Conservation (phyloP, 805 yeast species). For the Wickerhamomyces sydowiorum region DNA sequence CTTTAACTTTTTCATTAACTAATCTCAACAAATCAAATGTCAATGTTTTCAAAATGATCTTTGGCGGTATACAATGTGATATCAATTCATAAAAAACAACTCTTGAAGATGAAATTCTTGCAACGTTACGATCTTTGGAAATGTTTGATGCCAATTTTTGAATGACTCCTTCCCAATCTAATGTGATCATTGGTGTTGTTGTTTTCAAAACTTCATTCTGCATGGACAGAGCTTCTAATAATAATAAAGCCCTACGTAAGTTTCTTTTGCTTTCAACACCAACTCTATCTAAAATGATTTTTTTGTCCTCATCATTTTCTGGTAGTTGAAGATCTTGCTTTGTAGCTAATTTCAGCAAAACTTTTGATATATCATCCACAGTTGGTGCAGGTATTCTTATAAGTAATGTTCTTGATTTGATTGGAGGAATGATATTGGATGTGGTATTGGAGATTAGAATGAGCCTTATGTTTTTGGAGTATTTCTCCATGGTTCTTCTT, state of each 20-base stretch:
- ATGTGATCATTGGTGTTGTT: constrained; percentile 49
- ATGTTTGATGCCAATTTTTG: constrained; percentile 56
- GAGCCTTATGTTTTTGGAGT: constrained; percentile 79
- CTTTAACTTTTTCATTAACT: constrained; percentile 26
- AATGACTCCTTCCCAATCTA: constrained; percentile 92
- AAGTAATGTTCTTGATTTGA: constrained; percentile 84
- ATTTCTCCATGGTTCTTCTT: constrained; percentile 94
- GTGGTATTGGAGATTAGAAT: constrained; percentile 84
- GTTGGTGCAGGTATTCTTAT: constrained; percentile 86
- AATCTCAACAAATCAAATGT: constrained; percentile 38
- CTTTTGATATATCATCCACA: constrained; percentile 45
- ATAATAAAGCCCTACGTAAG: constrained; percentile 68
- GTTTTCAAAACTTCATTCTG: constrained; percentile 48
- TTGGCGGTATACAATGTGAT: constrained; percentile 92
- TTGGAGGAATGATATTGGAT: constrained; percentile 89
- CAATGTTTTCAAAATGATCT: constrained; percentile 64
- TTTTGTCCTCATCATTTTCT: constrained; percentile 29
- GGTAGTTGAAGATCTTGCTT: constrained; percentile 46
- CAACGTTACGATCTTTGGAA: constrained; percentile 56
- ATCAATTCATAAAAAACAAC: constrained; percentile 73
- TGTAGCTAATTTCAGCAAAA: constrained; percentile 49
- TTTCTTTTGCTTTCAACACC: constrained; percentile 60
- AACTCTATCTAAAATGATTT: constrained; percentile 42
- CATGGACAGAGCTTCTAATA: constrained; percentile 78
- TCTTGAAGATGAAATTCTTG: constrained; percentile 49